phyloP scores from a whole-genome alignment of 306 rosid genomes.

The Malus sieversii region DNA sequence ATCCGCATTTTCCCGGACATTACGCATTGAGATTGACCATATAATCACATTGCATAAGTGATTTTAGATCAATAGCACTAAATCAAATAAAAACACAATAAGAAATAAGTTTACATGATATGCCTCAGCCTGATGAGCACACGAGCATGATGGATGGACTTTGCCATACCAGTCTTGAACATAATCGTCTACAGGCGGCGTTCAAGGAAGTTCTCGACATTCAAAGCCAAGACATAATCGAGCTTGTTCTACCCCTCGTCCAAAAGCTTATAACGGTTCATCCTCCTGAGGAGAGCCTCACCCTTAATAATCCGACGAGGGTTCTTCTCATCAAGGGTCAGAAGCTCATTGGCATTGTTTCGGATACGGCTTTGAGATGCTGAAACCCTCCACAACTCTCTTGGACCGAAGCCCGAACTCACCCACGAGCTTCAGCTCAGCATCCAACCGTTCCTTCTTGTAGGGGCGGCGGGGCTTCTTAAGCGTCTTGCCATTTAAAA shows the following conservation, averaged over 20 bases:
- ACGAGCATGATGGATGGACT: constrained; percentile 12
- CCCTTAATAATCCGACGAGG: constrained; percentile 11
- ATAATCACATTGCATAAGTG: neutral
- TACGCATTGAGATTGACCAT: neutral
- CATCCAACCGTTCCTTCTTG: constrained; percentile 56
- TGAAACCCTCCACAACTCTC: constrained; percentile 15
- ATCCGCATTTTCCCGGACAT: neutral
- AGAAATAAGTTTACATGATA: neutral
- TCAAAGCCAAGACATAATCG: constrained; percentile 17
- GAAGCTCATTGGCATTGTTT: constrained; percentile 10
- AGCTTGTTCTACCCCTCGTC: constrained; percentile 13
- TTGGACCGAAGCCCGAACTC: constrained; percentile 19
- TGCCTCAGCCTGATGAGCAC: constrained; percentile 15
- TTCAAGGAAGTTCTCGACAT: constrained; percentile 19
- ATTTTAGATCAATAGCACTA: neutral
- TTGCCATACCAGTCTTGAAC: constrained; percentile 7
- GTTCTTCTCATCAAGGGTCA: constrained; percentile 11
- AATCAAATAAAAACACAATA: neutral
- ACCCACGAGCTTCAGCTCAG: constrained; percentile 19
- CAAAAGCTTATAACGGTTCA: constrained; percentile 7
- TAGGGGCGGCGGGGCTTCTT: constrained; percentile 70
- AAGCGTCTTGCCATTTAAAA: constrained; percentile 59
- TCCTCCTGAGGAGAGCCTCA: constrained; percentile 9
- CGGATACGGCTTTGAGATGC: constrained; percentile 12
- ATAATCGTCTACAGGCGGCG: constrained; percentile 4